Evolutionary conservation across 2,329 filamentous ascomycete species (phyloP).

Genomic region (Helotiales sp.): DNA sequence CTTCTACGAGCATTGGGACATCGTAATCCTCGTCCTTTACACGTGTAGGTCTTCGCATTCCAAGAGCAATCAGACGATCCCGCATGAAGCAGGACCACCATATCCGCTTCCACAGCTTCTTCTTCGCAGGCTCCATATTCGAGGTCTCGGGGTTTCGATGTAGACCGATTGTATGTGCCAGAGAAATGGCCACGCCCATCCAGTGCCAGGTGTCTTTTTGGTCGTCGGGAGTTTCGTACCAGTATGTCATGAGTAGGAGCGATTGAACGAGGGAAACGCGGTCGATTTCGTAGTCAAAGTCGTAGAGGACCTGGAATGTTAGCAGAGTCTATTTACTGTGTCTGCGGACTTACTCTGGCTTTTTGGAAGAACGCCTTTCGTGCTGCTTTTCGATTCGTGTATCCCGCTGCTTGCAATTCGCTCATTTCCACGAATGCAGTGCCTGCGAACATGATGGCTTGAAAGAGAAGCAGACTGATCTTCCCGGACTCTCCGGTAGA

Average conservation of each 20-base stretch:
- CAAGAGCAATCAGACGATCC: conserved; percentile 87
- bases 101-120: conserved; percentile 89
- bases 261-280: conserved; percentile 88
- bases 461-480: conserved; percentile 86
- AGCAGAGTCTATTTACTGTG: conserved; percentile 15
- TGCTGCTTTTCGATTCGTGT: conserved; percentile 76
- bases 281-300: conserved; percentile 93
- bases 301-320: conserved; percentile 73
- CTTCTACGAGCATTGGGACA: conserved; percentile 83
- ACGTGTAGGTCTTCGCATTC: conserved; percentile 89
- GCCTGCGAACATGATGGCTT: conserved; percentile 93
- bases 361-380: conserved; percentile 89
- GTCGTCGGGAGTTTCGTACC: conserved; percentile 96
- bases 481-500: conserved; percentile 72
- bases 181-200: conserved; percentile 94
- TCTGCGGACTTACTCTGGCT: conserved; percentile 68
- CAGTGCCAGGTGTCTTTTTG: conserved; percentile 99
- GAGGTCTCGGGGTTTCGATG: conserved; percentile 84
- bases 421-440: conserved; percentile 86
- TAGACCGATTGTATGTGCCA: conserved; percentile 91
- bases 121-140: conserved; percentile 73
- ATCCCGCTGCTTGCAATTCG: conserved; percentile 77
- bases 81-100: conserved; percentile 99
- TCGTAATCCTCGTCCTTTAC: conserved; percentile 95
- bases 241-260: conserved; percentile 91